A percentile compares a stretch with the other conserved stretches of the same genome.
These are phyloP conservation scores for Evansstolkia leycettana DNA, from an alignment of 495 filamentous ascomycete genomes.

Conservation along the genomic window DNA sequence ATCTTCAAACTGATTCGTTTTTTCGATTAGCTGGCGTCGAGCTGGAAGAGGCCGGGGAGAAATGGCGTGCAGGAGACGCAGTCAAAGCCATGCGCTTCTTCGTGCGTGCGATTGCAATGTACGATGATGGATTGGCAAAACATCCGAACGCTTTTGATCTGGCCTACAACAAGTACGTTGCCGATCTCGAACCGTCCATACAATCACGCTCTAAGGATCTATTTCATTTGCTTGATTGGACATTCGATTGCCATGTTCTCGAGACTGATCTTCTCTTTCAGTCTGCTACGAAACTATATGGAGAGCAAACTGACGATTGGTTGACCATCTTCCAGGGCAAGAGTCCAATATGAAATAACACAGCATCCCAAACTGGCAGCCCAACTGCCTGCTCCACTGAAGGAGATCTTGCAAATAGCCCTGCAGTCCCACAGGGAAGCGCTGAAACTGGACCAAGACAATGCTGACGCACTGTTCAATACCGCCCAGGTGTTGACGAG, in stretches of 20 bases:
- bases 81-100: conserved; percentile 59
- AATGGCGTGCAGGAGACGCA: conserved; percentile 62
- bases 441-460: conserved; percentile 43
- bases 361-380: conserved; percentile 44
- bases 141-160: conserved; percentile 52
- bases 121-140: conserved; percentile 45
- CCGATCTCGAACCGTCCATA: background rate
- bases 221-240: no score
- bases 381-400: conserved; percentile 37
- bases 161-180: conserved; percentile 58
- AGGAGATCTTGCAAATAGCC: conserved; percentile 41
- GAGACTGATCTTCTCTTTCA: no score
- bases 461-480: conserved; percentile 57
- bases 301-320: conserved; percentile 4
- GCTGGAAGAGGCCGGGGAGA: conserved; percentile 56
- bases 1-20: no score
- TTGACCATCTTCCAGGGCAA: conserved; percentile 29
- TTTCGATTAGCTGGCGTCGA: conserved; percentile 45
- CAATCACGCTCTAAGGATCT: conserved; percentile 2
- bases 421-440: conserved; percentile 50
- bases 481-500: conserved; percentile 54
- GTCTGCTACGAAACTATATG: no score
- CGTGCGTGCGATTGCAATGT: conserved; percentile 50
- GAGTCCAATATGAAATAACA: conserved; percentile 52
- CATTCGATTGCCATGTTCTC: no score